A percentile compares a stretch with the other conserved stretches of the same genome.
These are phyloP conservation scores for Kwoniella europaea DNA, from an alignment of 768 basidiomycete species.

Conservation along the genomic window DNA sequence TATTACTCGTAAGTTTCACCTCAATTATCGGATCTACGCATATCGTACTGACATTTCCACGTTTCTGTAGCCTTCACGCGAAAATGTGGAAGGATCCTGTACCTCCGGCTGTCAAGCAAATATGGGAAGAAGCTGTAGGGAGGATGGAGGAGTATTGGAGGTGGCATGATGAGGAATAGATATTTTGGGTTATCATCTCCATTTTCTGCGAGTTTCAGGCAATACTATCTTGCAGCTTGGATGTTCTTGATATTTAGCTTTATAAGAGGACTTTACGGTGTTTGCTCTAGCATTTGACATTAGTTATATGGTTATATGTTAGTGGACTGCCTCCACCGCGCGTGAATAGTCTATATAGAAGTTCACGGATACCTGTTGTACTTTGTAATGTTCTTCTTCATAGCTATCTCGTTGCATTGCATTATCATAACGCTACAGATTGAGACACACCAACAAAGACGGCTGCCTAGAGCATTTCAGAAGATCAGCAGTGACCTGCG, in stretches of 20 bases:
- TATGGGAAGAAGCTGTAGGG: conserved; percentile 3
- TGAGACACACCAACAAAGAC: neutral
- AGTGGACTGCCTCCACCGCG: conserved; percentile 21
- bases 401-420: neutral
- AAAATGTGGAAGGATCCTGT: conserved; percentile 30
- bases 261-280: no score
- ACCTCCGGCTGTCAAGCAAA: neutral
- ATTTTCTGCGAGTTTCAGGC: no score
- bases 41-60: neutral
- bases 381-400: conserved; percentile 1
- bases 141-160: conserved; percentile 16
- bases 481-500: neutral
- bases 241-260: no score
- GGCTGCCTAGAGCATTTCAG: neutral
- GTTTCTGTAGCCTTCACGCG: conserved; percentile 13
- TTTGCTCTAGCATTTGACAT: no score
- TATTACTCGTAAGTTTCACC: conserved; percentile 16
- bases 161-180: neutral
- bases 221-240: no score
- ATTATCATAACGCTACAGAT: neutral
- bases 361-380: neutral
- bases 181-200: no score
- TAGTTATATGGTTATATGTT: neutral
- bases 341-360: conserved; percentile 1
- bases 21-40: neutral